A percentile compares a stretch with the other conserved stretches of the same genome.
These are phyloP conservation scores for Phaffomyces thermotolerans DNA, from an alignment of 805 yeast species.

Conservation along the genomic window DNA sequence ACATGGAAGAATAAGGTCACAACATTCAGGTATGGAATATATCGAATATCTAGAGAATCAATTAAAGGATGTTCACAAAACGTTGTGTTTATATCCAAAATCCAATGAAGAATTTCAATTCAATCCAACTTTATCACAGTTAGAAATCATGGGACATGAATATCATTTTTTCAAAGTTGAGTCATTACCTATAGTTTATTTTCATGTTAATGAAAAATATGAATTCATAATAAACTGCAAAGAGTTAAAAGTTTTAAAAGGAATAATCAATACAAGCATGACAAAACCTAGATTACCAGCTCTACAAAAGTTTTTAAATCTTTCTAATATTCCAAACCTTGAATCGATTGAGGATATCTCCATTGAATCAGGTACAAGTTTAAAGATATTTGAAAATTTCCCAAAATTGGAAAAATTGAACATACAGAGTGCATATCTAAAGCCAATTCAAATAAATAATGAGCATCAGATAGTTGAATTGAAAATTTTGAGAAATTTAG, in stretches of 20 bases:
- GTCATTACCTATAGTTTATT: conserved; percentile 14
- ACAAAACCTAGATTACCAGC: conserved; percentile 17
- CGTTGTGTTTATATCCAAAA: conserved; percentile 1
- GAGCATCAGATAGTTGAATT: not conserved
- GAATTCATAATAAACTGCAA: conserved; percentile 16
- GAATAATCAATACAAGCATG: conserved; percentile 16
- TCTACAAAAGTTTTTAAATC: conserved; percentile 13
- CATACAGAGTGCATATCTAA: conserved; percentile 18
- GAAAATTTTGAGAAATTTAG: conserved; percentile 5
- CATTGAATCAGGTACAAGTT: conserved; percentile 16
- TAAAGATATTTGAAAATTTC: conserved; percentile 17
- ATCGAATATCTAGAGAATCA: conserved; percentile 3
- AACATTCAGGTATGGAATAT: conserved; percentile 8
- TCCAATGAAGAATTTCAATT: not conserved
- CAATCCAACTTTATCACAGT: not conserved
- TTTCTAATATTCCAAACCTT: conserved; percentile 16
- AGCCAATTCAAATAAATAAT: conserved; percentile 2
- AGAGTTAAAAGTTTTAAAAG: conserved; percentile 9
- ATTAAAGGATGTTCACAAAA: conserved; percentile 7
- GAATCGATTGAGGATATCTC: conserved; percentile 14
- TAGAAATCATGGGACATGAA: conserved; percentile 14
- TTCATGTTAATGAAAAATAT: conserved; percentile 9
- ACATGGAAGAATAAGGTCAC: not conserved
- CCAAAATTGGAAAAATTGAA: conserved; percentile 8
- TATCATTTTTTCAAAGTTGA: conserved; percentile 12